These are phyloP conservation scores for Ceratobasidium sp. DNA, from an alignment of 1,284 basidiomycete genomes.

Conservation along the genomic window DNA sequence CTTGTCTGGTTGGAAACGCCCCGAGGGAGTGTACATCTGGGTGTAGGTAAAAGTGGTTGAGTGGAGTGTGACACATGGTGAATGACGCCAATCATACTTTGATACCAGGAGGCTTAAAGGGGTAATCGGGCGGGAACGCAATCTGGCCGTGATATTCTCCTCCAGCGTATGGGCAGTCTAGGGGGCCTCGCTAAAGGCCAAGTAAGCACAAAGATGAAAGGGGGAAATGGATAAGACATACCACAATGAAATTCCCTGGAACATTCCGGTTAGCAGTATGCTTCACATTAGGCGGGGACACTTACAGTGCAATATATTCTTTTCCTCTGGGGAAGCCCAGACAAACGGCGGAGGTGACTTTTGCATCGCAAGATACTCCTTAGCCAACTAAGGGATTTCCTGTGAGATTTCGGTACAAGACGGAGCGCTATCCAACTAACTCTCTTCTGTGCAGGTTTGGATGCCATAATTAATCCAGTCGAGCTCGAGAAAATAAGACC, in stretches of 20 bases:
- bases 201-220: slow-evolving; percentile 20
- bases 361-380: slow-evolving; percentile 95
- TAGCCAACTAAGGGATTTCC: slow-evolving; percentile 68
- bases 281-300: slow-evolving; percentile 44
- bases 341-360: slow-evolving; percentile 93
- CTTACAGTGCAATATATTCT: slow-evolving; percentile 91
- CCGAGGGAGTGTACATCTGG: slow-evolving; percentile 93
- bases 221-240: slow-evolving; percentile 56
- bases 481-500: not conserved
- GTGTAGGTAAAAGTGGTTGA: slow-evolving; percentile 42
- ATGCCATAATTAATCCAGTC: slow-evolving; percentile 66
- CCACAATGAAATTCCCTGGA: slow-evolving; percentile 91
- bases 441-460: slow-evolving; percentile 84
- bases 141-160: slow-evolving; percentile 94
- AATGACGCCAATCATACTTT: slow-evolving; percentile 67
- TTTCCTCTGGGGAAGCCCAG: slow-evolving; percentile 93
- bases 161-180: slow-evolving; percentile 90
- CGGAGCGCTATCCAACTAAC: slow-evolving; percentile 59
- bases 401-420: slow-evolving; percentile 1
- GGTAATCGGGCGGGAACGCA: slow-evolving; percentile 91
- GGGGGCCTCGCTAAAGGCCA: slow-evolving; percentile 80
- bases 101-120: slow-evolving; percentile 95
- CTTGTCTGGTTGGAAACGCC: slow-evolving; percentile 90
- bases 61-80: slow-evolving; percentile 23
- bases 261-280: slow-evolving; percentile 36